Conservation (phyloP, 164 flowering plant genomes). For the Tinospora cordifolia region DNA sequence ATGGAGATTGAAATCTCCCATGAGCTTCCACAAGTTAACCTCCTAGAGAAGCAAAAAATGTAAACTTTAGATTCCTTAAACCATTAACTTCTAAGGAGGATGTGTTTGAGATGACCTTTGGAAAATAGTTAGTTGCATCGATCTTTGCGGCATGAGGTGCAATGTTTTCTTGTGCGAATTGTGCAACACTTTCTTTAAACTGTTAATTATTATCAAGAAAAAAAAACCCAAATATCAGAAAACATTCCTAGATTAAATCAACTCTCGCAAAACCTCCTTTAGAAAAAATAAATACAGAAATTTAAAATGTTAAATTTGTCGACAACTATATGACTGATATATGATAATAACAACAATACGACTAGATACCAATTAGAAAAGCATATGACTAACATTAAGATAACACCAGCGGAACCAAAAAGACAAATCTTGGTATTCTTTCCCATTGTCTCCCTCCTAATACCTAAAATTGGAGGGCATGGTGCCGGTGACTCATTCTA, state of each 20-base stretch:
- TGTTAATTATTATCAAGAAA: constrained; percentile 20
- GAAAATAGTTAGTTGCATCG: constrained; percentile 73
- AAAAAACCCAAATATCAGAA: constrained; percentile 4
- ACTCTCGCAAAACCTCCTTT: background rate
- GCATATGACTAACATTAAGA: no score
- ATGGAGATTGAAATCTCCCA: constrained; percentile 95
- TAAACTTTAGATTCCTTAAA: background rate
- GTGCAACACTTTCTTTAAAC: constrained; percentile 91
- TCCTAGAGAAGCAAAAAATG: constrained; percentile 36
- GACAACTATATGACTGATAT: background rate
- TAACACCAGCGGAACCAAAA: no score
- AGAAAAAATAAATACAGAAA: background rate
- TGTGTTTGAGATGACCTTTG: constrained; percentile 40
- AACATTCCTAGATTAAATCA: background rate
- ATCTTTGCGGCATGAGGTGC: constrained; percentile 83
- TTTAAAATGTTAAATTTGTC: background rate
- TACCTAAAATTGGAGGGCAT: no score
- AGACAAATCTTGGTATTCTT: no score
- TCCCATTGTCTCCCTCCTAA: no score
- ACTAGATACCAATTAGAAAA: no score
- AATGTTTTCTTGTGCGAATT: constrained; percentile 80
- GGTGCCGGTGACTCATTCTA: no score
- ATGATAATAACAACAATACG: no score
- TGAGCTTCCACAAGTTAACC: constrained; percentile 89
- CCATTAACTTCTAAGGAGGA: background rate